Percentiles rank a stretch among this genome's conserved stretches.
Conservation (phyloP, 164 flowering plant genomes). For the Macadamia tetraphylla region DNA sequence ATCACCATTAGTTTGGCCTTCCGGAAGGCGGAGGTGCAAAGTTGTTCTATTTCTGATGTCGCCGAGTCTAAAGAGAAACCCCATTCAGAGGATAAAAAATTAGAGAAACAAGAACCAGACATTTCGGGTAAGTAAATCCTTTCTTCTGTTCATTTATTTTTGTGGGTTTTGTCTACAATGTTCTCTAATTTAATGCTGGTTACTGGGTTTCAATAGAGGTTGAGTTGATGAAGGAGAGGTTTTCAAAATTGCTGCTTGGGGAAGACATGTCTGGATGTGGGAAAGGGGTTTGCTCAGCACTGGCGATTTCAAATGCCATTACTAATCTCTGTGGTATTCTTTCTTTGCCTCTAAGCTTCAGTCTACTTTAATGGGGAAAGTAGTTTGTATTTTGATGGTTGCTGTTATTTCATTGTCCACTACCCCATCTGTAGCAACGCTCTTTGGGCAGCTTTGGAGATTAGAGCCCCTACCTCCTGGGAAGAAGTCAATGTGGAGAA, state of each 20-base stretch:
- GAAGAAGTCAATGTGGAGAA: slow-evolving; percentile 87
- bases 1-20: slow-evolving; percentile 36
- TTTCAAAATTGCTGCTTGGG: slow-evolving; percentile 70
- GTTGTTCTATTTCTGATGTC: slow-evolving; percentile 20
- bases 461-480: slow-evolving; percentile 71
- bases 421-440: slow-evolving; percentile 44
- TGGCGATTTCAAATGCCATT: slow-evolving; percentile 77
- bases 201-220: slow-evolving; percentile 29
- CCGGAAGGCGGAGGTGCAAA: slow-evolving; percentile 19
- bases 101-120: slow-evolving; percentile 37
- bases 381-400: slow-evolving; percentile 11
- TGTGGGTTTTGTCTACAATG: background rate
- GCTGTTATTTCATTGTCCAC: background rate
- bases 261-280: slow-evolving; percentile 89
- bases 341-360: background rate
- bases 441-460: slow-evolving; percentile 96
- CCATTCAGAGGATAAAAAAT: slow-evolving; percentile 26
- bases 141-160: background rate
- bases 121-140: slow-evolving; percentile 36
- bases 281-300: slow-evolving; percentile 66
- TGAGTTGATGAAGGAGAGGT: slow-evolving; percentile 81
- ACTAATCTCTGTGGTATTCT: slow-evolving; percentile 71
- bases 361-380: background rate
- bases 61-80: slow-evolving; percentile 20
- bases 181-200: slow-evolving; percentile 8